These are phyloP conservation scores for Chalaropsis ovoidea DNA, from an alignment of 2,329 filamentous ascomycete genomes.

Conservation along the genomic window DNA sequence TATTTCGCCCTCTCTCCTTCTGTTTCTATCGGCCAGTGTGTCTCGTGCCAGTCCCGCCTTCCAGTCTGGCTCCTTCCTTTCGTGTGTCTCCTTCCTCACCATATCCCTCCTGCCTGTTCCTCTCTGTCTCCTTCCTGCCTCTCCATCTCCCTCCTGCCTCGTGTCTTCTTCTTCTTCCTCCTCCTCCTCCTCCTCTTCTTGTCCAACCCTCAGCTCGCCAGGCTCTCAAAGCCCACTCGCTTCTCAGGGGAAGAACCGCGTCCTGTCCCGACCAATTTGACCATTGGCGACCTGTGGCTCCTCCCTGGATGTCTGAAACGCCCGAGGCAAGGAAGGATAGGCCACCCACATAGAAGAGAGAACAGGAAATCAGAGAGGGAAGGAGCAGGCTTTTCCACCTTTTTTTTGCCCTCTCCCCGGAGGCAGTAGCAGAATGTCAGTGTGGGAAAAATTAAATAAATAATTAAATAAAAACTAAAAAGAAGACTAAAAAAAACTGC, in stretches of 20 bases:
- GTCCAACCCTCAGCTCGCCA: constrained; percentile 8
- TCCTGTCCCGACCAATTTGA: constrained; percentile 3
- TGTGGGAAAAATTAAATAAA: no score
- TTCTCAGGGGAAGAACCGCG: constrained; percentile 7
- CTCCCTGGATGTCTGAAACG: constrained; percentile 15
- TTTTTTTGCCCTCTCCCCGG: background rate
- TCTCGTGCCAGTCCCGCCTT: background rate
- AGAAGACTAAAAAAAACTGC: background rate
- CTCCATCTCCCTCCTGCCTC: constrained; percentile 7
- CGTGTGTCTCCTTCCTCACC: background rate
- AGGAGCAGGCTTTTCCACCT: background rate
- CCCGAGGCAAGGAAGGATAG: constrained; percentile 7
- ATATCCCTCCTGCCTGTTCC: background rate
- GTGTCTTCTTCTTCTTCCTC: constrained; percentile 7
- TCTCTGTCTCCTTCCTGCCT: constrained; percentile 2
- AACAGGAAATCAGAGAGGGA: background rate
- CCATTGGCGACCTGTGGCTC: background rate
- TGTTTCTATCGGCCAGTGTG: background rate
- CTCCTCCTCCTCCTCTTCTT: constrained; percentile 10
- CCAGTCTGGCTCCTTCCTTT: background rate
- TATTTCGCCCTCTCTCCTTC: background rate
- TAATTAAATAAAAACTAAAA: background rate
- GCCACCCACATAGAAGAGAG: background rate
- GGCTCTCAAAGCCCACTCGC: constrained; percentile 1
- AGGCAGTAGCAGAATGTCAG: no score